Evolutionary conservation across 495 filamentous ascomycete species (phyloP).

Genomic region (Thermothielavioides terrestris): DNA sequence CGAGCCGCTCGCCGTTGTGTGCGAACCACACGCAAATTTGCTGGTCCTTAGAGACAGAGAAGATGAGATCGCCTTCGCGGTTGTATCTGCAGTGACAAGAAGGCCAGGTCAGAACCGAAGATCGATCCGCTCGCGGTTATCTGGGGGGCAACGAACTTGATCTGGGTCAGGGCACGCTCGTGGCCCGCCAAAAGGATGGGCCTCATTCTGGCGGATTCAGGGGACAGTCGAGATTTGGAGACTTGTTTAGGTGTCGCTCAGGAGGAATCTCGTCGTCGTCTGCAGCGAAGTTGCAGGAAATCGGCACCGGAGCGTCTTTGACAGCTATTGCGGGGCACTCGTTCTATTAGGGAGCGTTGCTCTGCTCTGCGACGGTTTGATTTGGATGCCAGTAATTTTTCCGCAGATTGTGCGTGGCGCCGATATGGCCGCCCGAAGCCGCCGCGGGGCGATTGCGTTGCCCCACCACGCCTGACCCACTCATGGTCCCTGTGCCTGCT

Average conservation of each 20-base stretch:
- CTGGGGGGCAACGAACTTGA: constrained; percentile 58
- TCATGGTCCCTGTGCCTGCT: background rate
- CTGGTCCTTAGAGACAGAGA: constrained; percentile 96
- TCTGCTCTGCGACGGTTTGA: constrained; percentile 10
- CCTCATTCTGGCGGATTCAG: constrained; percentile 57
- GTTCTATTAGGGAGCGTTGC: constrained; percentile 4
- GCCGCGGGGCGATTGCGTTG: constrained; percentile 23
- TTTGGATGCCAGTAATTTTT: constrained; percentile 25
- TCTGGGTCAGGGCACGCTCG: constrained; percentile 97
- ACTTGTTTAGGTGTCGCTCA: background rate
- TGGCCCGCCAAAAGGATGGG: constrained; percentile 93
- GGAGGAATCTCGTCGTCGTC: background rate
- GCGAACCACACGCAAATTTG: constrained; percentile 91
- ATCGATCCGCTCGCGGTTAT: background rate
- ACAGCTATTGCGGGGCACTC: constrained; percentile 7
- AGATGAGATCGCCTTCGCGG: constrained; percentile 92
- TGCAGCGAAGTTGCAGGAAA: background rate
- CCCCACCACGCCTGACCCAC: constrained; percentile 21
- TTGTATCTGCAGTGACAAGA: constrained; percentile 56
- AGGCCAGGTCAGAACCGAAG: background rate
- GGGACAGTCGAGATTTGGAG: background rate
- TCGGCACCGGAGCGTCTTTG: constrained; percentile 1
- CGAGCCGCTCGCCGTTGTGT: constrained; percentile 88
- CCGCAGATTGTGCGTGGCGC: constrained; percentile 29
- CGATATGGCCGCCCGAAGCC: constrained; percentile 14